A percentile compares a stretch with the other conserved stretches of the same genome.
Conservation (phyloP, 2,329 filamentous ascomycete species). For the Colletotrichum salicis region DNA sequence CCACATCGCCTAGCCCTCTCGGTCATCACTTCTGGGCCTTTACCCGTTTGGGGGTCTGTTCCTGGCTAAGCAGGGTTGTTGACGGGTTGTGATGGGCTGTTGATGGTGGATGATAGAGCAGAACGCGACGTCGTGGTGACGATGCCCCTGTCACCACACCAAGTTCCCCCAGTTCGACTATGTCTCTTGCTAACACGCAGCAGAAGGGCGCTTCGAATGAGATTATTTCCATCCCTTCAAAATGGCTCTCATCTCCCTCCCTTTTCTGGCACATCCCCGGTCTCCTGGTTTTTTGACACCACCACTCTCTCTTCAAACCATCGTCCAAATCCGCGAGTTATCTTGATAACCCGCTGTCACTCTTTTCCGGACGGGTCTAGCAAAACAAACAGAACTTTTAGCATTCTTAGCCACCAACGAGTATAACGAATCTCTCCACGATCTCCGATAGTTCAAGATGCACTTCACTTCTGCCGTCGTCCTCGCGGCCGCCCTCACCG, state of each 20-base stretch:
- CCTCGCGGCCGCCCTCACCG: constrained; percentile 51
- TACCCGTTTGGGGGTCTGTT: constrained; percentile 28
- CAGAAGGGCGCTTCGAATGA: constrained; percentile 17
- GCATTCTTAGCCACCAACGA: constrained; percentile 25
- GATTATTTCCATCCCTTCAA: constrained; percentile 32
- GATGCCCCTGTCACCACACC: constrained; percentile 15
- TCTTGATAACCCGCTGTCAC: constrained; percentile 34
- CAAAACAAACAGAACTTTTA: neutral
- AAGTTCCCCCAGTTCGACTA: neutral
- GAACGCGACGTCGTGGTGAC: constrained; percentile 10
- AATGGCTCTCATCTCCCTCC: constrained; percentile 32
- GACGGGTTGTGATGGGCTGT: constrained; percentile 8
- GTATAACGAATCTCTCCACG: constrained; percentile 11
- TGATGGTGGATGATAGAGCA: constrained; percentile 18
- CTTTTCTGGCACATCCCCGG: neutral
- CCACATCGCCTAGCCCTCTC: constrained; percentile 23
- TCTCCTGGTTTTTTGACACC: constrained; percentile 4
- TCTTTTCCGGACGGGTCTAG: constrained; percentile 36
- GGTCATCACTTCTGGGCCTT: constrained; percentile 28
- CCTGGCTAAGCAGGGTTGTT: constrained; percentile 29
- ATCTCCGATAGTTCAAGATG: constrained; percentile 44
- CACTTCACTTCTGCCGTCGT: constrained; percentile 53
- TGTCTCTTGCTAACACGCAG: constrained; percentile 27
- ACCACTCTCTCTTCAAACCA: constrained; percentile 23
- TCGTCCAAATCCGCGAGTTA: constrained; percentile 34